phyloP scores from a whole-genome alignment of 495 filamentous ascomycete species.

The Parathielavia appendiculata region DNA sequence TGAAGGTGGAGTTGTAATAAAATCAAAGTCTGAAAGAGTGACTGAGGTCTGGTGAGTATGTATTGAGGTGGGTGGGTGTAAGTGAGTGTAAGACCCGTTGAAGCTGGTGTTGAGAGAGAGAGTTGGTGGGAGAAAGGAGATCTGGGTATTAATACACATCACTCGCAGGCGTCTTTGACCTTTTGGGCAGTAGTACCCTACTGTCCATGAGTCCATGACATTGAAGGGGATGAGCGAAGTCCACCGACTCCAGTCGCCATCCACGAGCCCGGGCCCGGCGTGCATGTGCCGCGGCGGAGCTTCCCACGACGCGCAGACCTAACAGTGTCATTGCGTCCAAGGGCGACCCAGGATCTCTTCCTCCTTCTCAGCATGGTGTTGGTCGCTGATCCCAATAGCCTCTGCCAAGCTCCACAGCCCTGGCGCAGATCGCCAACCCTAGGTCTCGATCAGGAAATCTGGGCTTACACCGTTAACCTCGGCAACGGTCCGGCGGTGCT shows the following conservation, averaged over 20 bases:
- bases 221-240: neutral
- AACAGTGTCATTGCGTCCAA: neutral
- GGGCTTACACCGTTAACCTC: neutral
- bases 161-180: neutral
- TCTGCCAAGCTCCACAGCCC: neutral
- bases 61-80: neutral
- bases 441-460: neutral
- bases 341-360: neutral
- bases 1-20: neutral
- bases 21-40: constrained; percentile 12
- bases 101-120: constrained; percentile 1
- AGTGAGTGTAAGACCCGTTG: neutral
- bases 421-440: constrained; percentile 8
- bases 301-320: neutral
- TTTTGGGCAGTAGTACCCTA: neutral
- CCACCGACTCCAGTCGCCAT: neutral
- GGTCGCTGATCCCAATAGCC: constrained; percentile 18
- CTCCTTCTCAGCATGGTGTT: constrained; percentile 8
- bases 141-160: constrained; percentile 6
- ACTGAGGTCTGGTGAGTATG: constrained; percentile 13
- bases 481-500: neutral
- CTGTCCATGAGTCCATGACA: too few relatives aligned
- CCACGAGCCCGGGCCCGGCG: neutral
- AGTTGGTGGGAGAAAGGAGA: neutral
- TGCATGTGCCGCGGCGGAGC: neutral